phyloP scores from a whole-genome alignment of 345 rosid species.

The Citrus australasica region DNA sequence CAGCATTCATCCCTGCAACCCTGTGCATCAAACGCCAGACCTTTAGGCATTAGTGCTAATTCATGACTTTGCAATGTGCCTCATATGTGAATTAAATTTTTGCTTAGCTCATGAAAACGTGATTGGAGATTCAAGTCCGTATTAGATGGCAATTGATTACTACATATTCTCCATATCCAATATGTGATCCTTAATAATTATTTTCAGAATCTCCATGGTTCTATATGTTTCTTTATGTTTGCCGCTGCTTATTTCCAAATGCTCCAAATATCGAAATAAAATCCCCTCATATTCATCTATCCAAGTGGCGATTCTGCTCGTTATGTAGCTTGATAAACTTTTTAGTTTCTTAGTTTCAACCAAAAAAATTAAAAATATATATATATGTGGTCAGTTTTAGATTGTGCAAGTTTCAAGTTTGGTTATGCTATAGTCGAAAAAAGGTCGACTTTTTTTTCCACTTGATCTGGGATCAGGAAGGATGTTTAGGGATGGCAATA shows the following conservation, averaged over 20 bases:
- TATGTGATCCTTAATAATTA: neutral
- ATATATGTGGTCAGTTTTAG: neutral
- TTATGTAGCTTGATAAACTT: neutral
- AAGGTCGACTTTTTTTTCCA: neutral
- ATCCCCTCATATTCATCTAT: neutral
- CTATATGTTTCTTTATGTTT: neutral
- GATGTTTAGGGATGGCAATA: neutral
- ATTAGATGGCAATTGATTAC: neutral
- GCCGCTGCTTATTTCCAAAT: neutral
- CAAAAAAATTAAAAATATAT: neutral
- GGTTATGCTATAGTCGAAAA: neutral
- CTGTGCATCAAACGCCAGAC: neutral
- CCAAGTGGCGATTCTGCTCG: neutral
- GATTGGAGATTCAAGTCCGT: neutral
- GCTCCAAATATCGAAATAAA: neutral
- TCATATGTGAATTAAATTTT: neutral
- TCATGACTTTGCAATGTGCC: neutral
- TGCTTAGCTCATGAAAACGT: neutral
- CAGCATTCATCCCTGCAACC: neutral
- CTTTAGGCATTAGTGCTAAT: neutral
- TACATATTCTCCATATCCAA: neutral
- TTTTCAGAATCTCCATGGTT: neutral
- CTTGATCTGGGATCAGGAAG: neutral
- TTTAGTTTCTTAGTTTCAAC: neutral
- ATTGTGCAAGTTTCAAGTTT: neutral